Evolutionary conservation across 2,329 filamentous ascomycete species (phyloP).

Genomic region (Daldinia sp.): DNA sequence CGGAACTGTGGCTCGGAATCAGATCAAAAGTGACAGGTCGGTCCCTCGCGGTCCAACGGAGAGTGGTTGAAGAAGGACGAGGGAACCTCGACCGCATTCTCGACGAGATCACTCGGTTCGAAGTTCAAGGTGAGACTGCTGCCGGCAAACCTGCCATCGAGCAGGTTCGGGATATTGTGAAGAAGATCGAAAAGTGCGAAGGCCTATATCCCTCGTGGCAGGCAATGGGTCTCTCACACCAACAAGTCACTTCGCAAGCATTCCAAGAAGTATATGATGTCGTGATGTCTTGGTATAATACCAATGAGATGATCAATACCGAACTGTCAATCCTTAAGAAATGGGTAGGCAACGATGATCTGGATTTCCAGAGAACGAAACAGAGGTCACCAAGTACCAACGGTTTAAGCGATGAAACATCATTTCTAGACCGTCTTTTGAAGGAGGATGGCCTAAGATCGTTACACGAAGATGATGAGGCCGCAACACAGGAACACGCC

Average conservation of each 20-base stretch:
- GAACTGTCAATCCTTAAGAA: slow-evolving; percentile 89
- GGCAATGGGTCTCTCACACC: slow-evolving; percentile 77
- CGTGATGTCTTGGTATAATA: slow-evolving; percentile 96
- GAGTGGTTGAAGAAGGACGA: slow-evolving; percentile 87
- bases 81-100: slow-evolving; percentile 75
- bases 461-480: slow-evolving; percentile 75
- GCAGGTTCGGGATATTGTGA: slow-evolving; percentile 89
- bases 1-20: slow-evolving; percentile 87
- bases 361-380: slow-evolving; percentile 85
- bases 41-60: slow-evolving; percentile 82
- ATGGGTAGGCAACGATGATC: slow-evolving; percentile 95
- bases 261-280: slow-evolving; percentile 87
- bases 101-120: slow-evolving; percentile 90
- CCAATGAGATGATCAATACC: slow-evolving; percentile 93
- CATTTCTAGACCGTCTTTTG: slow-evolving; percentile 91
- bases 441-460: slow-evolving; percentile 96
- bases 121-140: slow-evolving; percentile 92
- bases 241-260: slow-evolving; percentile 75
- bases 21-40: slow-evolving; percentile 85
- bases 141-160: slow-evolving; percentile 86
- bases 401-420: slow-evolving; percentile 86
- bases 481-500: slow-evolving; percentile 45
- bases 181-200: slow-evolving; percentile 90
- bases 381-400: slow-evolving; percentile 72
- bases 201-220: slow-evolving; percentile 82